Base-by-base conservation (phyloP, 2,329 filamentous ascomycete species). In the Sclerotinia trifoliorum region DNA sequence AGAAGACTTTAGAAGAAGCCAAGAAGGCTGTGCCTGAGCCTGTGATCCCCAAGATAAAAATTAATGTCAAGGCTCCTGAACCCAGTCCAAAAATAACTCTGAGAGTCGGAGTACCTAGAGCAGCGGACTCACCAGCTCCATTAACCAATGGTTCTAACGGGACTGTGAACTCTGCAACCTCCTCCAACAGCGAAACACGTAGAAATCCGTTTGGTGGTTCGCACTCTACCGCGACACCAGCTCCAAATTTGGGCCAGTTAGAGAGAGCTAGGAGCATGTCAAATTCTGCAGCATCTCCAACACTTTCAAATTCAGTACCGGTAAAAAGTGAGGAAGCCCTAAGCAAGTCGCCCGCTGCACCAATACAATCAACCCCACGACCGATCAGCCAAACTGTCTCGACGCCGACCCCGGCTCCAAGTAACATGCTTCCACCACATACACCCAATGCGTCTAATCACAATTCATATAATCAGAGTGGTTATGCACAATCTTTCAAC, bases 1-100 rank as follows among this genome's bases (percentile, higher is more conserved):
- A 86, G 64, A 82, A 85, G 52, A 83, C 91, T 66, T 79, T 96
- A 48, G 86, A 86, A 71, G 85, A 91, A 74, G 93, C 92, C 13
- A 93, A 90, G 77, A 84, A 84, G 58, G 84, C 84, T 67, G 91
- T 94, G 24, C 83, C 86, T 61, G 91, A 95, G 78, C 90, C 92
- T 19, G 81, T 85, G 1, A 87, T 89, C 74, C 87, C 90, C 48
- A 93, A 92, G 76, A 90, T 96, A 42, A 67, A 67, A 10, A 64
- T 68, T 74, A 96, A 93, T 79, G 83, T 97, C 67, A 94, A 91
- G 78, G 85, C 93, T 75, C 83, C 80, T 69, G 77, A 78, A 75
- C 69, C 76, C 35, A 78, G 82, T 11, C 88, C 88, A 78, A 90
- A 87, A 77, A 88, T 94, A 67, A 94, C 89, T 26, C 86, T 93